Conservation (phyloP, 2,329 filamentous ascomycete genomes). For the Pyricularia grisea region DNA sequence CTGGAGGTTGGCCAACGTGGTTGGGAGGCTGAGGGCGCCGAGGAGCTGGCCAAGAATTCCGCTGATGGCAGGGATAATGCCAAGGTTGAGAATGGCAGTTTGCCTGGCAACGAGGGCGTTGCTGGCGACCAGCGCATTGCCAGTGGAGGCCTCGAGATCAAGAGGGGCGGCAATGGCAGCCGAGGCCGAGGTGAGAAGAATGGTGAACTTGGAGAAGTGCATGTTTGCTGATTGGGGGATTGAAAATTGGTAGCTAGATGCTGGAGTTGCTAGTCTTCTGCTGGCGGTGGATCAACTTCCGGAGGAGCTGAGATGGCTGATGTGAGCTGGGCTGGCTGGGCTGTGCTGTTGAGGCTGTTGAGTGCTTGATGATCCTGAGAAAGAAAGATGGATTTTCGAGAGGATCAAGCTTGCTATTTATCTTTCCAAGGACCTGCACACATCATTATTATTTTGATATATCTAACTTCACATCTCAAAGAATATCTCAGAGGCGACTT, state of each 20-base stretch:
- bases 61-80: too few relatives aligned
- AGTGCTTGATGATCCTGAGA: neutral
- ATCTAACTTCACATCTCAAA: neutral
- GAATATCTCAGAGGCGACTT: neutral
- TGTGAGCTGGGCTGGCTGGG: too few relatives aligned
- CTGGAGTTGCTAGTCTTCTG: neutral
- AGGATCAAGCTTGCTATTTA: neutral
- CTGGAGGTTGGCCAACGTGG: neutral
- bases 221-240: neutral
- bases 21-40: neutral
- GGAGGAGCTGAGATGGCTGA: neutral
- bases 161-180: neutral
- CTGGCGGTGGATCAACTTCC: neutral
- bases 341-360: too few relatives aligned
- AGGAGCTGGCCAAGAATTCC: neutral
- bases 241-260: neutral
- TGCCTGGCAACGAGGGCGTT: neutral
- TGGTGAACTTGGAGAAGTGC: neutral
- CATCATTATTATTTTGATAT: neutral
- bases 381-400: neutral
- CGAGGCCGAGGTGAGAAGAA: neutral
- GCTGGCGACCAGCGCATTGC: neutral
- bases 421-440: neutral
- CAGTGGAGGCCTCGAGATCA: neutral
- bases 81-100: neutral